Conservation (phyloP, 495 filamentous ascomycete genomes). For the Poronia punctata region DNA sequence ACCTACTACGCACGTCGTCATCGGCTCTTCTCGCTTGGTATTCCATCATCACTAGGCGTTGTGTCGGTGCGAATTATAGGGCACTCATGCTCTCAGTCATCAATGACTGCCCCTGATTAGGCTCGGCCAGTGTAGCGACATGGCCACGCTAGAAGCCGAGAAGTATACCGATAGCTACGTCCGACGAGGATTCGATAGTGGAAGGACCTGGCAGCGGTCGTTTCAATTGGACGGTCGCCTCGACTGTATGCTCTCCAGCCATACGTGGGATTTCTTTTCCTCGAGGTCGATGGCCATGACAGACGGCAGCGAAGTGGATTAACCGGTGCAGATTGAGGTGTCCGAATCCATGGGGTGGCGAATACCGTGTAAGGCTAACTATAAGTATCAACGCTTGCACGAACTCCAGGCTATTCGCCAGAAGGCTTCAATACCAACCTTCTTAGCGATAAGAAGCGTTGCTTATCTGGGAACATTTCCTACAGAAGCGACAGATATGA, state of each 20-base stretch:
- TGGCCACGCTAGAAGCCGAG: constrained; percentile 60
- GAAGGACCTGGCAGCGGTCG: constrained; percentile 50
- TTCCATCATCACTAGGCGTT: constrained; percentile 65
- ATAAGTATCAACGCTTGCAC: constrained; percentile 78
- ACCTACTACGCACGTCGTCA: too few species aligned
- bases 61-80: constrained; percentile 63
- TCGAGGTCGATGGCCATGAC: constrained; percentile 78
- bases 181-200: constrained; percentile 63
- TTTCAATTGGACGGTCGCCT: constrained; percentile 43
- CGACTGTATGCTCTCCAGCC: constrained; percentile 34
- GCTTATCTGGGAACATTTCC: constrained; percentile 53
- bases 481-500: constrained; percentile 62
- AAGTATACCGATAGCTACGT: constrained; percentile 83
- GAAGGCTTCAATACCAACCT: constrained; percentile 63
- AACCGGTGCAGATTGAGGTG: constrained; percentile 90
- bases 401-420: constrained; percentile 81
- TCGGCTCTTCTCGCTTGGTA: too few species aligned
- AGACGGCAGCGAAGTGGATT: constrained; percentile 70
- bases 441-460: constrained; percentile 59
- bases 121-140: constrained; percentile 74
- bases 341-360: constrained; percentile 72
- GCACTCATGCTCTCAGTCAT: constrained; percentile 78
- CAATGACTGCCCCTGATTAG: constrained; percentile 71
- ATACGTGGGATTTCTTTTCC: constrained; percentile 34
- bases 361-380: constrained; percentile 71